These are phyloP conservation scores for Calonectria pauciramosa DNA, from an alignment of 2,329 filamentous ascomycete genomes.

Conservation along the genomic window DNA sequence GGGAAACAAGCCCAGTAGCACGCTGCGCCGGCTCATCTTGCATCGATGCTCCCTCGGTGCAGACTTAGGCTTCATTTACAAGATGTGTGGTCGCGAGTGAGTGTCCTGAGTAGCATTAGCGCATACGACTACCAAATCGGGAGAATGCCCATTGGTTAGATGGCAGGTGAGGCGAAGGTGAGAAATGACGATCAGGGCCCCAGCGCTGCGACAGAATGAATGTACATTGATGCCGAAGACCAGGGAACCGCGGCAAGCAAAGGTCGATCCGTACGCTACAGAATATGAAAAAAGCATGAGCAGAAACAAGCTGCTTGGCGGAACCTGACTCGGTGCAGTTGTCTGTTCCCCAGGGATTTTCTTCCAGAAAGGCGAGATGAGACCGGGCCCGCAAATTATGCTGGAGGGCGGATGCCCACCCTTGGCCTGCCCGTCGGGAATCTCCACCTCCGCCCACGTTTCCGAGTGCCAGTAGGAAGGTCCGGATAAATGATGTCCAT, in stretches of 20 bases:
- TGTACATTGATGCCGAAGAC: slow-evolving; percentile 22
- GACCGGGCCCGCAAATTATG: slow-evolving; percentile 34
- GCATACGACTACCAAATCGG: slow-evolving; percentile 26
- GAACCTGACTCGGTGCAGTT: slow-evolving; percentile 25
- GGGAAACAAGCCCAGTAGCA: not conserved
- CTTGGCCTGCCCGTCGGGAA: slow-evolving; percentile 13
- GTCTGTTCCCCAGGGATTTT: slow-evolving; percentile 25
- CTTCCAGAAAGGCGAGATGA: slow-evolving; percentile 39
- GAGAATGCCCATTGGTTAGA: slow-evolving; percentile 13
- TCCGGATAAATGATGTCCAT: slow-evolving; percentile 15
- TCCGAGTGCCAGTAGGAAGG: slow-evolving; percentile 20
- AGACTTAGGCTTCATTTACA: slow-evolving; percentile 1
- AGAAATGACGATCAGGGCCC: slow-evolving; percentile 18
- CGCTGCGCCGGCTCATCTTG: slow-evolving; percentile 14
- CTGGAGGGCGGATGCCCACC: slow-evolving; percentile 27
- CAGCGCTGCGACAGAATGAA: slow-evolving; percentile 21
- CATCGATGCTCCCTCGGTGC: slow-evolving; percentile 18
- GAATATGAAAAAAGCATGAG: not conserved
- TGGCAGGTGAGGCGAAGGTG: slow-evolving; percentile 13
- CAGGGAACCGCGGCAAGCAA: slow-evolving; percentile 18
- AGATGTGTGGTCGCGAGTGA: slow-evolving; percentile 5
- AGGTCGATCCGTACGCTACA: slow-evolving; percentile 5
- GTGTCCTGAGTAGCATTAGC: slow-evolving; percentile 23
- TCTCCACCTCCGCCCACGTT: slow-evolving; percentile 22
- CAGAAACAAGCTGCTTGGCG: slow-evolving; percentile 21